Evolutionary conservation across 345 rosid genomes (phyloP), one percentile per base, ranked within the genome.

Genomic region (Euclidium syriacum): DNA sequence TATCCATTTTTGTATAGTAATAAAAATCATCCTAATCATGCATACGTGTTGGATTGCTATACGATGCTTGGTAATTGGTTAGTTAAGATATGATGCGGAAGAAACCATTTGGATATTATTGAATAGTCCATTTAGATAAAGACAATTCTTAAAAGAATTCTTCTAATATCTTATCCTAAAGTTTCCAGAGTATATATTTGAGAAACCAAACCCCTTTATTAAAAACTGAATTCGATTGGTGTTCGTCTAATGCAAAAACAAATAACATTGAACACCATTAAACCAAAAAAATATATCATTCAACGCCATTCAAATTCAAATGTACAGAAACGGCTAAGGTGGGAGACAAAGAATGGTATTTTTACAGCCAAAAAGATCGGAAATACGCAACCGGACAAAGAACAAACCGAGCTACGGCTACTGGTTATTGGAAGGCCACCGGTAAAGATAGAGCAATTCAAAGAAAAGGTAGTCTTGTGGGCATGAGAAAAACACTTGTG

Each of bases 391-490:
- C 81, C 15, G 81, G 84, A 32, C 26, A 72, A 41, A 77, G 86
- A 67, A 80, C 84, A 2, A 82, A 82, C 52, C 75, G 86, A 68
- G 86, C 79, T 14, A 79, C 86, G 19, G 46, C 68, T 30, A 70
- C 70, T 4, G 86, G 86, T 26, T 82, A 77, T 43, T 82, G 86
- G 86, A 82, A 82, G 75, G 86, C 86, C 4, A 82, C 86, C 2
- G 86, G 86, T 0, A 77, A 77, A 30, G 86, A 82, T 70, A 77
- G 75, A 65, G 61, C 70, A 8, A 73, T 82, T 14, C 27, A 32
- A 49, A 75, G 22, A 43, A 43, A 36, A 60, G 78, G 42, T 18
- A 26, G 27, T 0, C 39, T 65, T 56, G 61, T 81, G 36, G 81
- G 86, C 15, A 64, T 79, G 46, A 79, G 77, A 65, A 81, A 79